Base-by-base conservation (phyloP, 306 rosid species). In the Cajanus cajan region DNA sequence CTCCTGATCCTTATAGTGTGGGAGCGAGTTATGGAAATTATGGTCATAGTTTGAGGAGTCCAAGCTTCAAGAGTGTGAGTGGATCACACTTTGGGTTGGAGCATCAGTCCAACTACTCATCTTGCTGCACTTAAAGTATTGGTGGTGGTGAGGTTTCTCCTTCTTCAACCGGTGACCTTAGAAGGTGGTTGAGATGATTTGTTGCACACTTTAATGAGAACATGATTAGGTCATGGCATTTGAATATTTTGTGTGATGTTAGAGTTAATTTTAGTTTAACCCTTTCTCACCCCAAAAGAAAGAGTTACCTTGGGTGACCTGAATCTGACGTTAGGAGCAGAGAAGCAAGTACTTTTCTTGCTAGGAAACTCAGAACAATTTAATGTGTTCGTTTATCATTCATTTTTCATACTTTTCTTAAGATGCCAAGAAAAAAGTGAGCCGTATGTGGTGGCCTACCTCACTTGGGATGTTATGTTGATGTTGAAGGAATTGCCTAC, bases 61-160 rank as follows among this genome's bases (percentile, higher is more conserved):
- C 99, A 36, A 95, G 98, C 81, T 93, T 95, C 74, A 93, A 93
- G 85, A 93, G 98, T 79, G 90, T 90, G 40, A 74, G 74, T 84
- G 92, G 80, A 62, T 71, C 90, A 45, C 88, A 84, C 66, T 84
- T 82, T 64, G 95, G 92, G 41, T 44, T 91, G 80, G 98, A 95
- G 85, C 97, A 91, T 31, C 91, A 88, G 24, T 95, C 99, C n/a
- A 95, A 90, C 55, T 95, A 88, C 86, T 95, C 99, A 14, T 95
- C 98, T 57, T 92, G 97, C 85, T 93, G 84, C 81, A 95, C 97
- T 22, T 98, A 95, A 65, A 90, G 93, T 76, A 57, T 90, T 66
- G 97, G 98, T 15, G 97, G 98, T 18, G 96, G 94, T 45, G 97
- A 92, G 92, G 76, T 89, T 50, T 95, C 99, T 59, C 99, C 98